Evolutionary conservation across 331 rosid genomes (phyloP).

Genomic region (Malus hybrid): DNA sequence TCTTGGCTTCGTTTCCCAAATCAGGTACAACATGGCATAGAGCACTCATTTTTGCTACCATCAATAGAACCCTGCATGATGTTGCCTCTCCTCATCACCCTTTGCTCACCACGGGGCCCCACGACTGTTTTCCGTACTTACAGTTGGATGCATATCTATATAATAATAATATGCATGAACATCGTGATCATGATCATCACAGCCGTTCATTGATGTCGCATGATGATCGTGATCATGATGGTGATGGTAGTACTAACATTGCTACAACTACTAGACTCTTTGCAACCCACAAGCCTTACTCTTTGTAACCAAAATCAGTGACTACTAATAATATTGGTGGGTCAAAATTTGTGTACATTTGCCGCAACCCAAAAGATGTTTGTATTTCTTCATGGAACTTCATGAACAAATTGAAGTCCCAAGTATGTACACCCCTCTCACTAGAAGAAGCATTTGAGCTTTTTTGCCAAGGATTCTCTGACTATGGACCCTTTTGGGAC

Average conservation of each 20-base stretch:
- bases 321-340: neutral
- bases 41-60: neutral
- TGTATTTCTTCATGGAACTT: neutral
- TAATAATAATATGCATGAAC: neutral
- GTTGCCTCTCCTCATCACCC: neutral
- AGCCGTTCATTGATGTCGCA: neutral
- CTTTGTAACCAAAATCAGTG: neutral
- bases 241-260: too few relatives aligned
- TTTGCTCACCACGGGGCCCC: neutral
- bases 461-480: neutral
- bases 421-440: neutral
- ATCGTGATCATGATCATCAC: too few relatives aligned
- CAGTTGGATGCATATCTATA: neutral
- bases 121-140: neutral
- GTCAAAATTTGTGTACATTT: neutral
- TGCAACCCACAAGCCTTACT: neutral
- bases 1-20: neutral
- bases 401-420: neutral
- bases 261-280: neutral
- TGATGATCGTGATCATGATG: neutral
- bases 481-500: neutral
- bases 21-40: neutral
- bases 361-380: neutral
- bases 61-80: neutral
- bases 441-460: neutral